Base-by-base conservation (phyloP, 257 asterid genomes). In the Solanum tarapatanum region DNA sequence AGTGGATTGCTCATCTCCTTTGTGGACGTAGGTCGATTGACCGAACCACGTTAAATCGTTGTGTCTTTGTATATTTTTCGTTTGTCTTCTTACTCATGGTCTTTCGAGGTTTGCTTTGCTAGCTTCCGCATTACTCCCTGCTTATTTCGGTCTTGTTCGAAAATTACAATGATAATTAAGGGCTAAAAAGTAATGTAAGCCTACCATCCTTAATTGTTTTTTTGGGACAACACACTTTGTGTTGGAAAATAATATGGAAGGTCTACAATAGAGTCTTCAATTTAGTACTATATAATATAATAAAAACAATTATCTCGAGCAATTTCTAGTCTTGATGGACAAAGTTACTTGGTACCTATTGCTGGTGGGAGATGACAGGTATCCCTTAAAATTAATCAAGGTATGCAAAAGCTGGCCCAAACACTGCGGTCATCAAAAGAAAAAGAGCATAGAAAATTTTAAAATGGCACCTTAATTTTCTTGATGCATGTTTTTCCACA, bases 321-420 rank as follows among this genome's bases (percentile, higher is more conserved):
- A 55, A 55, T 55, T 55, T 1, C 4, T 17, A 55, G 64, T 7
- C 64, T 51, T 51, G 62, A 17, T 2, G 4, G 3, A 51, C n/a
- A 51, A 6, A 51, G 62, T 51, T 55, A 55, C 64, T 6, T 17
- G n/a, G 4, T 55, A 55, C n/a, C 64, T 55, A 55, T 55, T 55
- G 10, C 1, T 55, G n/a, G 2, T 55, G 2, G n/a, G 10, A 55
- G 64, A 17, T 17, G 10, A 6, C n/a, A 55, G 0, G 0, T 17
- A 55, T 55, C 64, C 2, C 11, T 3, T 6, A 55, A 17, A 55
- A 55, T 6, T 55, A 55, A 17, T 55, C n/a, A 55, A 17, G 64
- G 4, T 55, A 1, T 0, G 4, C 0, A 0, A 51, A 51, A 51
- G 3, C 0, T 16, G n/a, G 3, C 1, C n/a, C 62, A 16, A 2